Evolutionary conservation across 306 rosid genomes (phyloP), one percentile per base, ranked within the genome.

Genomic region (Calophaca sinica): DNA sequence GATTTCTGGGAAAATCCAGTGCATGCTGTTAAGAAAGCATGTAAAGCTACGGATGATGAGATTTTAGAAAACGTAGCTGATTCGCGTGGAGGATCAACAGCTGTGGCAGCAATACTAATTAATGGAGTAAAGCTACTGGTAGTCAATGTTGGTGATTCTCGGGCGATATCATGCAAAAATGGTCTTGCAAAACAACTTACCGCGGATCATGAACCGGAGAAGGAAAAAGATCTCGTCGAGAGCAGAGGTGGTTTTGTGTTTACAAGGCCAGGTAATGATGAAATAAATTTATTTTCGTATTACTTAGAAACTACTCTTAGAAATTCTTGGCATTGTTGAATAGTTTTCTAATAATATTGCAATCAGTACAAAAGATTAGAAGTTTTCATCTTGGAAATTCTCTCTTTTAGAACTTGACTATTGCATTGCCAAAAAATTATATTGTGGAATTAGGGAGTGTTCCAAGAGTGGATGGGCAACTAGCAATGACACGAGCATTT

Each of bases 401-500:
- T n/a, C n/a, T n/a, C n/a, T n/a, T n/a, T n/a, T n/a, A n/a, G n/a
- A n/a, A n/a, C n/a, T n/a, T n/a, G n/a, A n/a, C n/a, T n/a, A n/a
- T n/a, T n/a, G n/a, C n/a, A n/a, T n/a, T n/a, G n/a, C n/a, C n/a
- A n/a, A n/a, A n/a, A n/a, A n/a, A n/a, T n/a, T n/a, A 20, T 1
- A 20, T 20, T 20, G 26, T 1, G 80, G 69, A 54, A 5, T 42
- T 49, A 88, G 97, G 92, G 62, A 7, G 11, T 74, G 73, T 78
- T 68, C 84, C 97, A 29, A 78, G 88, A 14, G 94, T 84, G 63
- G 92, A 91, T 59, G 94, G 88, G 3, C 81, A 68, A 79, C 81
- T 89, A 44, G 90, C 90, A 55, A 89, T 91, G 92, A 80, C 90
- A 7, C 42, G 89, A 57, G 88, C 89, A 57, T 86, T 87, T 70